Percentiles rank a stretch among this genome's conserved stretches.
These are phyloP conservation scores for Calonectria hawksworthii DNA, from an alignment of 2,329 filamentous ascomycete species.

Conservation along the genomic window DNA sequence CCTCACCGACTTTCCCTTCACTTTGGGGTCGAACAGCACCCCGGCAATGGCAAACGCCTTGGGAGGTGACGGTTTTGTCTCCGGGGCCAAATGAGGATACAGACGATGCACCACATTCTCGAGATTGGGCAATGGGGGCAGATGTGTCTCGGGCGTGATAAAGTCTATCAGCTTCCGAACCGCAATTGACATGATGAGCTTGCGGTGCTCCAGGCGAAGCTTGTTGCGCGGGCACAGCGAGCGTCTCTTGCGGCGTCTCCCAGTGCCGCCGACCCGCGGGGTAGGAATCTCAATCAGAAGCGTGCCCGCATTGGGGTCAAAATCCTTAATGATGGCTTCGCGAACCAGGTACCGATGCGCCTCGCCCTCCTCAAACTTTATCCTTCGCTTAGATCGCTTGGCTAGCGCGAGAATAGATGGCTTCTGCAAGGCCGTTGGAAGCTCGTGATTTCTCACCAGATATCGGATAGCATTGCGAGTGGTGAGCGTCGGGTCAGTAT, in stretches of 20 bases:
- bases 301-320: slow-evolving; percentile 64
- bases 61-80: slow-evolving; percentile 33
- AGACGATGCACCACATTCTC: slow-evolving; percentile 61
- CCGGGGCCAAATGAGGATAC: slow-evolving; percentile 59
- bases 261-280: slow-evolving; percentile 4
- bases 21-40: slow-evolving; percentile 55
- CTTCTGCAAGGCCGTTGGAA: slow-evolving; percentile 80
- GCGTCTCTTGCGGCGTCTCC: slow-evolving; percentile 38
- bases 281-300: slow-evolving; percentile 60
- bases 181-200: slow-evolving; percentile 60
- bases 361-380: slow-evolving; percentile 61
- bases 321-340: slow-evolving; percentile 60
- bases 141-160: slow-evolving; percentile 63
- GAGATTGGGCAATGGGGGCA: slow-evolving; percentile 59
- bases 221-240: slow-evolving; percentile 42
- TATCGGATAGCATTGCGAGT: slow-evolving; percentile 84
- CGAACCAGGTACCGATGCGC: slow-evolving; percentile 68
- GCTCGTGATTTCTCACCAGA: slow-evolving; percentile 67
- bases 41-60: slow-evolving; percentile 59
- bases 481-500: slow-evolving; percentile 82
- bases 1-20: slow-evolving; percentile 35
- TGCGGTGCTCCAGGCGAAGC: slow-evolving; percentile 52
- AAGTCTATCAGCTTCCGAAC: slow-evolving; percentile 64
- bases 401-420: slow-evolving; percentile 74
- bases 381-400: slow-evolving; percentile 61